phyloP scores from a whole-genome alignment of 257 asterid species.

The Petunia axillaris region DNA sequence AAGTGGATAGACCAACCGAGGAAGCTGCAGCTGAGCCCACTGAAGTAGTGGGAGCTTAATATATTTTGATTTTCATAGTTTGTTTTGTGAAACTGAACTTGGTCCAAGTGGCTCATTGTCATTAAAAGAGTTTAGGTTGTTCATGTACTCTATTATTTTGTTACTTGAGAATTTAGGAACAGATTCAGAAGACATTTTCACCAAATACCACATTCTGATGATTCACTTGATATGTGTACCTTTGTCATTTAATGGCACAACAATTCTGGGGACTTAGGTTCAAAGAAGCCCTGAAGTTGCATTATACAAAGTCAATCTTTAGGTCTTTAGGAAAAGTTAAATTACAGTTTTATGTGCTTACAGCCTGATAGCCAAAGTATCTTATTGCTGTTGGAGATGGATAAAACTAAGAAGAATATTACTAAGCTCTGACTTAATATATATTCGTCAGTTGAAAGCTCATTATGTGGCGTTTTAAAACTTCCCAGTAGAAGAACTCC shows the following conservation, averaged over 20 bases:
- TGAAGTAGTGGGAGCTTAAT: conserved; percentile 71
- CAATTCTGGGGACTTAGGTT: neutral
- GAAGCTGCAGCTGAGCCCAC: conserved; percentile 58
- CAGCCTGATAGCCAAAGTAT: no score
- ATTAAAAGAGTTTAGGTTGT: conserved; percentile 12
- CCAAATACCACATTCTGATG: neutral
- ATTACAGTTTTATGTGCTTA: no score
- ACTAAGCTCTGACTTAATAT: no score
- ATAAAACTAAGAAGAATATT: no score
- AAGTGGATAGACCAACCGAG: conserved; percentile 72
- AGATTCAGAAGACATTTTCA: conserved; percentile 22
- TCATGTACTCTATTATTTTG: neutral
- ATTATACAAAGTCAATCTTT: neutral
- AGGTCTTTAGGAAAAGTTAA: no score
- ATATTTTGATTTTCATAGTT: neutral
- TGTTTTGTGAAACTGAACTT: neutral
- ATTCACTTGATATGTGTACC: neutral
- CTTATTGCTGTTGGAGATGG: no score
- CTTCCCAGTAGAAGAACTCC: no score
- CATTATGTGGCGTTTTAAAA: no score
- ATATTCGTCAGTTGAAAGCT: no score
- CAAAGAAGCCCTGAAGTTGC: neutral
- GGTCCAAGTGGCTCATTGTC: conserved; percentile 1
- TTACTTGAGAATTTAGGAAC: conserved; percentile 21
- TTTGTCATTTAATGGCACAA: neutral